These are phyloP conservation scores for Lachnellula cervina DNA, from an alignment of 2,329 filamentous ascomycete genomes.

Conservation along the genomic window DNA sequence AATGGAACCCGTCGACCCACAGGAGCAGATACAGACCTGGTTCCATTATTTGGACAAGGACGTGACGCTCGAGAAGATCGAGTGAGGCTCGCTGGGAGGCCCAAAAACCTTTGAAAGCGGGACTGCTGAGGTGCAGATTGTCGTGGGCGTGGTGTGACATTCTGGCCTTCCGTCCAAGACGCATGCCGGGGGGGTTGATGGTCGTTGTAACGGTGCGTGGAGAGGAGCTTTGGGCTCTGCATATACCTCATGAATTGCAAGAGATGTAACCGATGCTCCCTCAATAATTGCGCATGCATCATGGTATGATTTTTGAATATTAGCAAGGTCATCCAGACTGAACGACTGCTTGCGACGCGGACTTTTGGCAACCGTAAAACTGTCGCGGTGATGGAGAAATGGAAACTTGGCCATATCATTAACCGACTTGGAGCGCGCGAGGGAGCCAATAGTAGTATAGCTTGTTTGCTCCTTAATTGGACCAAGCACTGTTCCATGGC, in stretches of 20 bases:
- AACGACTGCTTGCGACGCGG: conserved; percentile 33
- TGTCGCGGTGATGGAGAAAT: conserved; percentile 27
- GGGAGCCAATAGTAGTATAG: conserved; percentile 31
- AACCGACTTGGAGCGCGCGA: conserved; percentile 23
- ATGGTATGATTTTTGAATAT: conserved; percentile 30
- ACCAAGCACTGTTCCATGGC: conserved; percentile 36
- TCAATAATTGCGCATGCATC: conserved; percentile 26
- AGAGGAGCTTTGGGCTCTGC: conserved; percentile 28
- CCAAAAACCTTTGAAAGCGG: conserved; percentile 21
- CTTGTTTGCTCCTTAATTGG: conserved; percentile 41
- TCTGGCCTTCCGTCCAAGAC: conserved; percentile 31
- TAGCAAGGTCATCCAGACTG: conserved; percentile 31
- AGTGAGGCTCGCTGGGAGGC: conserved; percentile 9
- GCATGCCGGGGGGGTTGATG: conserved; percentile 31
- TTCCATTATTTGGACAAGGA: background rate
- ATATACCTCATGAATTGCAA: conserved; percentile 27
- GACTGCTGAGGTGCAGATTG: conserved; percentile 5
- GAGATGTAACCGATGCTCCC: conserved; percentile 10
- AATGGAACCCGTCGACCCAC: conserved; percentile 18
- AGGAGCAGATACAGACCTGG: conserved; percentile 8
- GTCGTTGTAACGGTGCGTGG: conserved; percentile 26
- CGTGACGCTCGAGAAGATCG: conserved; percentile 8
- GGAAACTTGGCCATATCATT: conserved; percentile 24
- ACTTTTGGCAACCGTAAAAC: conserved; percentile 23
- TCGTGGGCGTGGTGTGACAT: conserved; percentile 4